Conservation (phyloP, 192 early-diverging fungal species). For the Podila horticola region DNA sequence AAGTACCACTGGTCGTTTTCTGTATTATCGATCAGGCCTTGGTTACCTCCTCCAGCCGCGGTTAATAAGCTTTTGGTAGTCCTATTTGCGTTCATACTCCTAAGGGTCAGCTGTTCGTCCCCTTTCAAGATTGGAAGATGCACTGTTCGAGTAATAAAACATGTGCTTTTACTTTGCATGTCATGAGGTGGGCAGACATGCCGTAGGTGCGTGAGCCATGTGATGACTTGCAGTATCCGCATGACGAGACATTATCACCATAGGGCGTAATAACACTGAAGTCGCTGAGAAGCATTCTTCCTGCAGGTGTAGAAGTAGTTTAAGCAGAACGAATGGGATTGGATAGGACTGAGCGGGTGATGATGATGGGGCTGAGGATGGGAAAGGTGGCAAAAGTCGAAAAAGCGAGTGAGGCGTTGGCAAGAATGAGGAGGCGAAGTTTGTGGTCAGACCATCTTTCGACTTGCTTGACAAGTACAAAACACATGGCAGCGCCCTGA, state of each 20-base stretch:
- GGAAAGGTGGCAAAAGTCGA: background rate
- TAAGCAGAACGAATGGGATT: background rate
- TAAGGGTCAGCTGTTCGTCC: no score
- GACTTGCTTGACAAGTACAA: no score
- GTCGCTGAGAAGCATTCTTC: constrained; percentile 24
- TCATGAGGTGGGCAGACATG: constrained; percentile 67
- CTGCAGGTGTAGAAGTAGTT: background rate
- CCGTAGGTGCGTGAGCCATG: constrained; percentile 69
- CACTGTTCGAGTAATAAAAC: background rate
- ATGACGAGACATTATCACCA: constrained; percentile 49
- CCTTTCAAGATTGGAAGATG: no score
- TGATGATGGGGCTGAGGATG: background rate
- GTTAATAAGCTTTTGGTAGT: constrained; percentile 76
- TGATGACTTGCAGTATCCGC: constrained; percentile 75
- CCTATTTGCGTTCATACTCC: constrained; percentile 19
- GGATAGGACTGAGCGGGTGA: background rate
- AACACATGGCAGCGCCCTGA: no score
- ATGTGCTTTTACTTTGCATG: constrained; percentile 40
- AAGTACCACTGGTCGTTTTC: background rate
- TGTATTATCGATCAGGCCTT: background rate
- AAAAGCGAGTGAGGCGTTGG: background rate
- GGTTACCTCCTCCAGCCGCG: constrained; percentile 76
- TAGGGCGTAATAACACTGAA: constrained; percentile 39
- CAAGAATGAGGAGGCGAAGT: no score
- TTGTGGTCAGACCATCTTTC: no score